Base-by-base conservation (phyloP, 1,139 yeast species). In the Geotrichum carabidarum region DNA sequence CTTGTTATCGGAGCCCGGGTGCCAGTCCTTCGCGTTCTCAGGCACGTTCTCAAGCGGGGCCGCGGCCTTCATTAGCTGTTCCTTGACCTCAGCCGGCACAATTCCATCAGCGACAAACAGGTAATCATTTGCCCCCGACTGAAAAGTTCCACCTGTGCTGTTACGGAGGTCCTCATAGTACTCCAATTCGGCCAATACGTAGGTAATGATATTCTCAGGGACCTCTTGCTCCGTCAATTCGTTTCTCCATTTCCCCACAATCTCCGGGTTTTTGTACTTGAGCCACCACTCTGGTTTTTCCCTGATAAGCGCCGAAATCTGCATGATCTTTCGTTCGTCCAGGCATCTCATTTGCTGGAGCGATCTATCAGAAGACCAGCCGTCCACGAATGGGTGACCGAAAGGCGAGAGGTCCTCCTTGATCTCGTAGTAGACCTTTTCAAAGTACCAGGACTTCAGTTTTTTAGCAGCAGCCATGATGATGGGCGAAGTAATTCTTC, bases 11-110 rank as follows among this genome's bases (percentile, higher is more conserved):
- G 75, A 67, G 5, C 69, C 68, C 2, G 77, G 78, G 57, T 74
- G 78, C 62, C 71, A 74, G 59, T 75, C 78, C 35, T 55, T 57
- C 43, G 55, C 53, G 32, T 58, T 59, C 8, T 59, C 63, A 40
- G 73, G 75, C 64, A 80, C 79, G 56, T 93, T 94, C 68, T 89
- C 96, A 8, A 56, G 37, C 2, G 32, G 42, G 2, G 45, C 30
- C 3, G 46, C 58, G 17, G 49, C 52, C 12, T 51, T 47, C 40
- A 48, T 18, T 38, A 57, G 32, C 15, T 52, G 27, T 42, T 52
- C 50, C 48, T 61, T 60, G 18, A 59, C 48, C 36, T 53, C 59
- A 0, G 38, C 42, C 6, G 62, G 46, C 5, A 60, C 56, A 8
- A 58, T 40, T 2, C 51, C 53, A 38, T 58, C 61, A 2, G 58